Conservation (phyloP, 441 rosid species). For the Populus hybrid region DNA sequence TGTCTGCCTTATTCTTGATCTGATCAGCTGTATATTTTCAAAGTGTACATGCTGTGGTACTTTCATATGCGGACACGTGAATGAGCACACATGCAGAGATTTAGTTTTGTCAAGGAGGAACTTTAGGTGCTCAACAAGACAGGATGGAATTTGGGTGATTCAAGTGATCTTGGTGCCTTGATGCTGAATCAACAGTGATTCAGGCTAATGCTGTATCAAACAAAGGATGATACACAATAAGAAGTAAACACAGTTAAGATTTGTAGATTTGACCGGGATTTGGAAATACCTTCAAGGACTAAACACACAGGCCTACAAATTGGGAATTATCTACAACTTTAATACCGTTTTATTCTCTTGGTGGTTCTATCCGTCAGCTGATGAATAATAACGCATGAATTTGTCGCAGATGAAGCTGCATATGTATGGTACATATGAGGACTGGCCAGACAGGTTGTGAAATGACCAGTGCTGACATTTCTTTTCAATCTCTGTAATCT, state of each 20-base stretch:
- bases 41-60: neutral
- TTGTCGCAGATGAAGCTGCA: neutral
- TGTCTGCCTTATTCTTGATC: neutral
- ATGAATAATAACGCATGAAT: neutral
- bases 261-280: neutral
- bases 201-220: neutral
- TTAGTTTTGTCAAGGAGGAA: neutral
- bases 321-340: neutral
- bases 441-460: no score
- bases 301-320: neutral
- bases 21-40: neutral
- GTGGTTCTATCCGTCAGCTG: neutral
- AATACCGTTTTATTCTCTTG: no score
- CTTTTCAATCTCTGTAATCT: neutral
- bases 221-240: neutral
- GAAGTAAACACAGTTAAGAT: neutral
- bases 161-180: neutral
- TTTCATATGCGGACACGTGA: neutral
- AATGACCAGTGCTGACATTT: neutral
- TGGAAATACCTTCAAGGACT: neutral
- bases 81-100: neutral
- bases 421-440: neutral
- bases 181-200: neutral
- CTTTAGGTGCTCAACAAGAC: neutral
- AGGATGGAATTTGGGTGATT: neutral